Base-by-base conservation (phyloP, 1,284 basidiomycete genomes). In the Ceratorhiza oryzae-sativae region DNA sequence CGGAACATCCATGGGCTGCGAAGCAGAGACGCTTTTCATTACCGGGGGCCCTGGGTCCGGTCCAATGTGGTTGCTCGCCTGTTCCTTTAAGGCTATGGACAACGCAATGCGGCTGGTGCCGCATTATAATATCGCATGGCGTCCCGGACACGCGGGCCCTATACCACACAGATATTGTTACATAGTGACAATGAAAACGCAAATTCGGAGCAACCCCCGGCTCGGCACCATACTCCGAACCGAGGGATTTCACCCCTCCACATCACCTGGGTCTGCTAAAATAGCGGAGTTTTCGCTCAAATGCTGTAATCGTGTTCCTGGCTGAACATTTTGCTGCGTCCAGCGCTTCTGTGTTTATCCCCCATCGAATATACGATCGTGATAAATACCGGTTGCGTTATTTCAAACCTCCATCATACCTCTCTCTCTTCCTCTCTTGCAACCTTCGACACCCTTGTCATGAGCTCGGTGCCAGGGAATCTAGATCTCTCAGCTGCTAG, bases 401-500 rank as follows among this genome's bases (percentile, higher is more conserved):
- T 55, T 55, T 55, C 27, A 32, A 32, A 8, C 30, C 6, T 55
- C 3, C 3, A 34, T 55, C 15, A 20, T 32, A 15, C 13, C 34
- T 4, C 12, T 18, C 15, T 32, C 3, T 34, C 25, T 18, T 27
- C 18, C 30, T 13, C 30, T 18, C 30, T 55, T 13, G 25, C 32
- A 3, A 34, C 53, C 53, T 15, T 55, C 12, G n/a, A 15, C 30
- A 34, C 32, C 53, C 53, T 34, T 18, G 13, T 12, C 30, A 55
- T 55, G 53, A 55, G 32, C 53, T 5, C 32, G 18, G 32, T 8
- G 25, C 9, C 53, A 34, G 13, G 9, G 8, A 15, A 3, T 23
- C 25, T 63, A 10, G 90, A 90, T 77, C 83, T 93, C 59, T 82
- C 82, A 41, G 77, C 86, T 42, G 79, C 83, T 18, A 85, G 85